Evolutionary conservation across 495 filamentous ascomycete species (phyloP), one percentile per base, ranked within the genome.

Genomic region (Lasiosphaeris hirsuta): DNA sequence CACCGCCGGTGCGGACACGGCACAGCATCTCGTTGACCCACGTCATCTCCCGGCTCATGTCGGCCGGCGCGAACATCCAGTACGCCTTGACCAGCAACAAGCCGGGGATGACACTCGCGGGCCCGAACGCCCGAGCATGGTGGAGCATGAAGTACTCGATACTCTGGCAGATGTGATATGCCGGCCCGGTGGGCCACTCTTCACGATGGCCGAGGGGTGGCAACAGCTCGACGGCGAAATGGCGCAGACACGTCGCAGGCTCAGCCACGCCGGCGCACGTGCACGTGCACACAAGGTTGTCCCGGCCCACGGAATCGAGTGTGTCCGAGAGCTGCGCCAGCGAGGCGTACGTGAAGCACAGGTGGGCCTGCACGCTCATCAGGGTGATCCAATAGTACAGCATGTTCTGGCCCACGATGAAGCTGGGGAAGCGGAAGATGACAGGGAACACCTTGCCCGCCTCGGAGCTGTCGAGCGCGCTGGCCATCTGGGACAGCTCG

Each of bases 341-440:
- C 13, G 13, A 6, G 43, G 43, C 43, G 30, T 52, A 52, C 2
- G 36, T 40, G 23, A 19, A 4, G 17, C 33, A 35, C 14, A 4
- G 14, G n/a, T 52, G 49, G 13, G 33, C 33, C 5, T 38, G 36
- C 6, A 52, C 18, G n/a, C 33, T 39, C 33, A 39, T 52, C 35
- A 35, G 13, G 6, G 36, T 7, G 36, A 40, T 18, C 49, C 49
- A 52, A 14, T 52, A 52, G 6, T 15, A 39, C 13, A 52, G 10
- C 30, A 52, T 35, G 35, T 14, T 52, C 49, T 52, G 49, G 35
- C 30, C 49, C 30, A 52, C 33, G 35, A 38, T 52, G 49, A 52
- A 52, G 35, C 17, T 52, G n/a, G 30, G 49, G 30, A 52, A 52
- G 33, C 7, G 2, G 17, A 37, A 52, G 7, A 19, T 17, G 17